Base-by-base conservation (phyloP, 352 stramenopile genomes). In the Thalassiosira hispida region DNA sequence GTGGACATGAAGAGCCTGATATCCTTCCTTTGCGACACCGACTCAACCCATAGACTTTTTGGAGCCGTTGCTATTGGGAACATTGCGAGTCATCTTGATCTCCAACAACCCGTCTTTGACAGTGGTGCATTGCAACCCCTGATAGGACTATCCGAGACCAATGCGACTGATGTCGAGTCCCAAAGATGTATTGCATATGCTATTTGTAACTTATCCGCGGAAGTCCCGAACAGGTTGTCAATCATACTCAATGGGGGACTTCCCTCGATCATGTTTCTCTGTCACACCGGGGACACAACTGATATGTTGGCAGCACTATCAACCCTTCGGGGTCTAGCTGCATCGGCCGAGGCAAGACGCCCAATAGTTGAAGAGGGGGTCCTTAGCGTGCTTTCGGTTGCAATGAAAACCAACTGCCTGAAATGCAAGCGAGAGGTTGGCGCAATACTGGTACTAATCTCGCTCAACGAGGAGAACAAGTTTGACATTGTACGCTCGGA, bases 121-220 rank as follows among this genome's bases (percentile, higher is more conserved):
- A 93, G 90, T 20, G 96, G 95, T 3, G 96, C 95, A 0, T 79
- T 98, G 11, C 85, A 91, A n/a, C 95, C 96, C 8, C 86, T 98
- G 11, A 94, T 98, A n/a, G 95, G 72, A 63, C 29, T 81, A 16
- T 86, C 68, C 1, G 71, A 75, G 18, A 42, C 42, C 14, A 97
- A 96, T 71, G 89, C 84, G 7, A 90, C 95, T 2, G 95, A 99
- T 77, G 59, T 97, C 6, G 97, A 98, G 86, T 98, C 96, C 0
- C 95, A 98, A 78, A 91, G 96, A 6, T 98, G 95, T 69, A 99
- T 99, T 69, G 95, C 96, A 14, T 98, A 98, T 81, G 94, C 96
- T 11, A 86, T 99, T 23, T 98, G 95, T 80, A 98, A 99, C 76
- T 91, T 99, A 5, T 92, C 95, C 2, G 94, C 95, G 0, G 96